Percentiles rank a stretch among this genome's conserved stretches.
Evolutionary conservation across 1,284 basidiomycete species (phyloP).

Genomic region (Apiotrichum veenhuisii): DNA sequence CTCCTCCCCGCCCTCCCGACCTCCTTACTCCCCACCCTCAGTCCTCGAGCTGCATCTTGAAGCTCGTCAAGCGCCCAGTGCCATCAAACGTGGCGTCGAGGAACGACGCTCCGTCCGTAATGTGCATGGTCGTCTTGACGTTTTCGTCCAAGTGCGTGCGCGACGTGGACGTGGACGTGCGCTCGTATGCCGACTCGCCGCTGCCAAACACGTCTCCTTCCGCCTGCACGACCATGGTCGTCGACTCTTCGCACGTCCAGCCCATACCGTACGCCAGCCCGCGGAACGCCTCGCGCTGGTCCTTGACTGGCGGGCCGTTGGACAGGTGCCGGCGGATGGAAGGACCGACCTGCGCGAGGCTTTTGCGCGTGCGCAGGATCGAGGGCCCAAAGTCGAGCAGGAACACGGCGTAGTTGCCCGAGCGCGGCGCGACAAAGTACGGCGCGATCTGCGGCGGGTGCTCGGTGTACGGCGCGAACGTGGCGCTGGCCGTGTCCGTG

Average conservation of each 20-base stretch:
- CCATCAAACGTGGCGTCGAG: neutral
- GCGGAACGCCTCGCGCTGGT: neutral
- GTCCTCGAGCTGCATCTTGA: neutral
- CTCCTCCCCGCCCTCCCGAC: too few relatives aligned
- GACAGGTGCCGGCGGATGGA: neutral
- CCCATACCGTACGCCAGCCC: neutral
- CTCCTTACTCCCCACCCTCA: too few relatives aligned
- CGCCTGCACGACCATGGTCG: neutral
- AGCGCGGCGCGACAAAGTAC: neutral
- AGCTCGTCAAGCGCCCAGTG: neutral
- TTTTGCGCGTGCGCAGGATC: neutral
- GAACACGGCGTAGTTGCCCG: neutral
- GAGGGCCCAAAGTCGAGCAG: conserved; percentile 1
- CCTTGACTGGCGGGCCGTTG: neutral
- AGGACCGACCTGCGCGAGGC: neutral
- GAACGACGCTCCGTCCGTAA: neutral
- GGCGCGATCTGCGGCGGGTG: neutral
- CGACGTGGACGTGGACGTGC: neutral
- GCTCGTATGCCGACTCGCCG: neutral
- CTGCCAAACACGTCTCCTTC: too few relatives aligned
- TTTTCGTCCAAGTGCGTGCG: neutral
- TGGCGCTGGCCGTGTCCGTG: too few relatives aligned
- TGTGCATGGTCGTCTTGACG: neutral
- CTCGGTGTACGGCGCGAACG: neutral
- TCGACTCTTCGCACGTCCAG: neutral